phyloP scores from a whole-genome alignment of 306 rosid species.

The Hippophae gyantsensis region DNA sequence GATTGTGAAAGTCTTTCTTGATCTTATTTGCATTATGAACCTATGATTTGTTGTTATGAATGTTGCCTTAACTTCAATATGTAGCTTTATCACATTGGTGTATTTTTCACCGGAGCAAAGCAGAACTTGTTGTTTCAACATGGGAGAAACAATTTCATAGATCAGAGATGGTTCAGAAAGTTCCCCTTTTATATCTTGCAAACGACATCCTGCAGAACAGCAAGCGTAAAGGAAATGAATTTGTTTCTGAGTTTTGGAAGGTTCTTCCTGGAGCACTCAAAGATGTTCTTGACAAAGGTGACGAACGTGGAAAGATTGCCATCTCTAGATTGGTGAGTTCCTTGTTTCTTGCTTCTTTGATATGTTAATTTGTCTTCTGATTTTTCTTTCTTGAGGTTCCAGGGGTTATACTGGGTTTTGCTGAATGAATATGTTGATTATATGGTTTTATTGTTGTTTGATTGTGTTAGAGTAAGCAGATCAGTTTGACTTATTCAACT shows the following conservation, averaged over 20 bases:
- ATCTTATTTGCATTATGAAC: neutral
- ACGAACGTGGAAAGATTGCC: slow-evolving; percentile 44
- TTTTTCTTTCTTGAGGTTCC: too few species aligned
- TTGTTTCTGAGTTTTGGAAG: slow-evolving; percentile 83
- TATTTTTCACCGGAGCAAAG: slow-evolving; percentile 80
- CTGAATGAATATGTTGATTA: too few species aligned
- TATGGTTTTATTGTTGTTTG: too few species aligned
- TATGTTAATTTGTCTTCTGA: neutral
- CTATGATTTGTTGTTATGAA: neutral
- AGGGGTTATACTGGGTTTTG: too few species aligned
- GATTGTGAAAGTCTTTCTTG: too few species aligned
- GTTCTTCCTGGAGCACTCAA: slow-evolving; percentile 78
- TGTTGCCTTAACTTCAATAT: slow-evolving; percentile 34
- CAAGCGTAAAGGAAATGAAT: slow-evolving; percentile 89
- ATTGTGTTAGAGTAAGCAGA: neutral
- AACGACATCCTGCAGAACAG: slow-evolving; percentile 96
- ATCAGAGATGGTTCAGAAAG: slow-evolving; percentile 51
- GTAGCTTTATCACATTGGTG: slow-evolving; percentile 97
- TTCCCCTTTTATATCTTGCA: slow-evolving; percentile 82
- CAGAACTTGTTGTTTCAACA: slow-evolving; percentile 75
- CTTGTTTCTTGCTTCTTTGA: slow-evolving; percentile 1
- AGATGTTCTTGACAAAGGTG: slow-evolving; percentile 46
- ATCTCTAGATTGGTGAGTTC: slow-evolving; percentile 65
- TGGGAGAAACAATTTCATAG: slow-evolving; percentile 72
- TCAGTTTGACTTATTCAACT: slow-evolving; percentile 12